Evolutionary conservation across 1,284 basidiomycete species (phyloP), one percentile per base, ranked within the genome.

Genomic region (Grifola frondosa): DNA sequence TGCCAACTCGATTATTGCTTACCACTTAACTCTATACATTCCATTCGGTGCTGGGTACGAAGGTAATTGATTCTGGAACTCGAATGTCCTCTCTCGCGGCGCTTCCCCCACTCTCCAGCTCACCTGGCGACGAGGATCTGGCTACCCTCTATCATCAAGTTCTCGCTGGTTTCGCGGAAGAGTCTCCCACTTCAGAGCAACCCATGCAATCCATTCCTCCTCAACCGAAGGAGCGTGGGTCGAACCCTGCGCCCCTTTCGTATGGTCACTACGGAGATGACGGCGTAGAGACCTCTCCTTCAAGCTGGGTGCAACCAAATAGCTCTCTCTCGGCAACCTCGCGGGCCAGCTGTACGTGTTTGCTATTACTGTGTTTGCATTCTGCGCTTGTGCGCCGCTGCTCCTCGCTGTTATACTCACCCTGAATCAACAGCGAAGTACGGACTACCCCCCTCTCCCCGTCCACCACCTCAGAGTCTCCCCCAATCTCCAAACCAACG

Each of bases 131-230:
- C 52, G 80, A 81, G 53, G 84, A 86, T 57, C 71, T 88, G 7
- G 78, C 81, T 52, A 70, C 73, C 50, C 75, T 88, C 37, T 88
- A 87, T 63, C 77, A 84, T 46, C 79, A 84, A 64, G 83, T 88
- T 19, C 80, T 80, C 72, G 77, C 76, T 22, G 76, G 76, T 37
- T 88, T 83, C 58, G 65, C 70, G 24, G 74, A 78, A 22, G 75
- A 78, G 48, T 60, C 71, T 17, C 62, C 71, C 23, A 61, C 62
- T 16, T 55, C 63, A 3, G 67, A 69, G 33, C 63, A 64, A 53
- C 20, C 63, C 53, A 37, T 66, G 58, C 37, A 63, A 57, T 54
- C 39, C 42, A 35, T 50, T n/a, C 48, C 62, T 44, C 53, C 23
- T 34, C 54, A 36, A n/a, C n/a, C n/a, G n/a, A n/a, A n/a, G n/a